Conservation (phyloP, 345 rosid species). For the Schrenkiella parvula region DNA sequence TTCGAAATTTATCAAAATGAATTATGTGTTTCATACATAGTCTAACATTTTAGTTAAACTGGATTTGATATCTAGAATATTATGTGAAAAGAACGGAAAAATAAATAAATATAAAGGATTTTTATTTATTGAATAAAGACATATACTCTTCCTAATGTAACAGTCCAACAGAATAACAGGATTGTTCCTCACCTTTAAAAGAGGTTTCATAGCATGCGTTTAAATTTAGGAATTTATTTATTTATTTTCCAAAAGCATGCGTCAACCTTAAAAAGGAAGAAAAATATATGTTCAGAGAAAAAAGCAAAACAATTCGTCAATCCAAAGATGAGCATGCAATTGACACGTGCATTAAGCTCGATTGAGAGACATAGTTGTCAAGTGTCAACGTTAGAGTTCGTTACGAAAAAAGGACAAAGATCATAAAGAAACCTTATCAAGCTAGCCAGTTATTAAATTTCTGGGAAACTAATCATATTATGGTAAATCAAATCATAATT, state of each 20-base stretch:
- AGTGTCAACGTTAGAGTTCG: slow-evolving; percentile 20
- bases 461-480: slow-evolving; percentile 11
- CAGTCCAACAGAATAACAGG: slow-evolving; percentile 14
- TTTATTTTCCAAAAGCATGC: slow-evolving; percentile 24
- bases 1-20: background rate
- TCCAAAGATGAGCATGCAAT: slow-evolving; percentile 3
- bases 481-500: slow-evolving; percentile 12
- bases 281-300: background rate
- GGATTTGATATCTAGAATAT: background rate
- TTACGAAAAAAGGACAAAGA: background rate
- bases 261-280: slow-evolving; percentile 6
- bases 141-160: slow-evolving; percentile 7
- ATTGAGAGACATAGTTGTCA: slow-evolving; percentile 5
- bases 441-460: background rate
- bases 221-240: background rate
- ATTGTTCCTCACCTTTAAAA: slow-evolving; percentile 3
- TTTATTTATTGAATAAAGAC: background rate
- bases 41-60: background rate
- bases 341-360: slow-evolving; percentile 32
- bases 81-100: background rate
- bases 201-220: slow-evolving; percentile 27
- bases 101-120: background rate
- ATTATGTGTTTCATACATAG: background rate
- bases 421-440: slow-evolving; percentile 2
- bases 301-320: background rate